A percentile compares a stretch with the other conserved stretches of the same genome.
These are phyloP conservation scores for Viola pubescens DNA, from an alignment of 441 rosid species.

Conservation along the genomic window DNA sequence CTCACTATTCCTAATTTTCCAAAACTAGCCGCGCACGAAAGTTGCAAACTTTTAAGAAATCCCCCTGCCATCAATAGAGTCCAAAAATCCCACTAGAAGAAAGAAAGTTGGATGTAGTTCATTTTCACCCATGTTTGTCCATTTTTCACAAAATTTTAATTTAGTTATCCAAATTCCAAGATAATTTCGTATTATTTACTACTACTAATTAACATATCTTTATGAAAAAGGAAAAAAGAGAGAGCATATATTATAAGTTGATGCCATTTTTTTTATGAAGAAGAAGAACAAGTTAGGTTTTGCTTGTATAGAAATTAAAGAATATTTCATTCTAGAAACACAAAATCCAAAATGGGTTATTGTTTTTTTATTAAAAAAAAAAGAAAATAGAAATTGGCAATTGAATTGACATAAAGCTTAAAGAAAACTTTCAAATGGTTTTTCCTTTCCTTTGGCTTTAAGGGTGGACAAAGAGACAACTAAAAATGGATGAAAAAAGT, in stretches of 20 bases:
- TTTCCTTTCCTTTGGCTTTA: neutral
- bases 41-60: neutral
- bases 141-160: too few relatives aligned
- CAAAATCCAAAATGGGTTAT: neutral
- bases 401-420: conserved; percentile 4
- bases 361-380: neutral
- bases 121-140: too few relatives aligned
- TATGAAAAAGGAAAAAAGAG: too few relatives aligned
- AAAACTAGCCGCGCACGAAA: neutral
- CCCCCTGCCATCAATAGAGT: too few relatives aligned
- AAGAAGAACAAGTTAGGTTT: neutral
- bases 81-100: too few relatives aligned
- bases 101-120: too few relatives aligned
- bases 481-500: too few relatives aligned
- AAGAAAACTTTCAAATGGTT: conserved; percentile 12
- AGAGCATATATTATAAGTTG: too few relatives aligned
- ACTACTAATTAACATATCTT: too few relatives aligned
- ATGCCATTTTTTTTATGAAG: neutral
- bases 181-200: too few relatives aligned
- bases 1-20: neutral
- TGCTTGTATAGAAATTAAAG: neutral
- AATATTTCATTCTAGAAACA: neutral
- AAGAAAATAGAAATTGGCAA: neutral
- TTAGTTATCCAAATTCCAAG: too few relatives aligned
- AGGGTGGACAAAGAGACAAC: neutral